Base-by-base conservation (phyloP, 2,329 filamentous ascomycete genomes). In the Knoxdaviesia capensis region DNA sequence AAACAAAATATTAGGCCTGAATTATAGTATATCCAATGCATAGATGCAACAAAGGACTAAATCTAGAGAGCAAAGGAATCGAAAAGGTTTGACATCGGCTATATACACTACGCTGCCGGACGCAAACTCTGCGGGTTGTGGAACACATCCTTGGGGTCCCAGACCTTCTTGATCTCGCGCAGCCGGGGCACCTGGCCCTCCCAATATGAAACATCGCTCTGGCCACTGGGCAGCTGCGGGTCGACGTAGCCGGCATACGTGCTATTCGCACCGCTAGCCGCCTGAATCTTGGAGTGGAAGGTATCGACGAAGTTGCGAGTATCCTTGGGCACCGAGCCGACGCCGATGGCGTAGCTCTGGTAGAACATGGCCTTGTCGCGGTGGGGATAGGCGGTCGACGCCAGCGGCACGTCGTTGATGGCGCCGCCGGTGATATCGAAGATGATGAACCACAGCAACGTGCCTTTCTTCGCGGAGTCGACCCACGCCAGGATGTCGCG, bases 181-280 rank as follows among this genome's bases (percentile, higher is more conserved):
- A 77, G 55, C 6, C 46, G 49, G 0, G 59, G 53, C 34, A 74
- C 53, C 46, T 74, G 73, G 1, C 58, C 48, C 0, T 66, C 65
- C 70, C 71, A 77, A 50, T 77, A 77, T 6, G 62, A 59, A 42
- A 56, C 48, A 49, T 72, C 68, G 6, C 63, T 60, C 43, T 59
- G 47, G 3, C 48, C 48, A 34, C 62, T 52, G n/a, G 53, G 44
- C 33, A 77, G 51, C 5, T 53, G 53, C 2, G 64, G 64, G 50
- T 79, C 74, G 3, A 80, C 66, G 47, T 79, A 80, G 2, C 74
- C 75, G 0, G 74, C 66, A 53, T 80, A 80, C 1, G 71, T 68
- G 7, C 66, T 68, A 38, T 62, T 54, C 0, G 58, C 58, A 3
- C 57, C 52, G 1, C 58, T 52, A 7, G 60, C 57, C 5, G 50